phyloP scores from a whole-genome alignment of 1,284 basidiomycete genomes.

The Marasmius sp. region DNA sequence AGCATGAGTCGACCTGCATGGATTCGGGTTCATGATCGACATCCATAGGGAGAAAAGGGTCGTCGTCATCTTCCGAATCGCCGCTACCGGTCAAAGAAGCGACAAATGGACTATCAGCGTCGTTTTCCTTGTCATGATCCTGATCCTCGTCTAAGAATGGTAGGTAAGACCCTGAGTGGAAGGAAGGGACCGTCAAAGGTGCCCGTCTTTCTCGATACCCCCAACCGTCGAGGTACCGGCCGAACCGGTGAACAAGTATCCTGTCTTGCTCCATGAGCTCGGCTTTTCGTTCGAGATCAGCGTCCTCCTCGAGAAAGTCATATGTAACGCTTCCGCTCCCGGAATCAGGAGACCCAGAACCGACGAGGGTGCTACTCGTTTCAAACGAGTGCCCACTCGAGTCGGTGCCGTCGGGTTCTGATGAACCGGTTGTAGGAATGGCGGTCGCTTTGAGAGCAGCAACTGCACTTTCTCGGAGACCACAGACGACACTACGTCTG shows the following conservation, averaged over 20 bases:
- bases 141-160: background rate
- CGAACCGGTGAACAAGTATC: background rate
- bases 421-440: background rate
- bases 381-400: background rate
- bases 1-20: background rate
- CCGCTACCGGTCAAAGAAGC: background rate
- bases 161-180: background rate
- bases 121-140: background rate
- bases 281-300: background rate
- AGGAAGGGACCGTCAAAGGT: background rate
- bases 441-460: background rate
- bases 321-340: background rate
- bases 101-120: background rate
- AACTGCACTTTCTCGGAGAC: background rate
- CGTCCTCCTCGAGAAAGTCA: background rate
- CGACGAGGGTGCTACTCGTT: background rate
- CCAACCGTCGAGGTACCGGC: slow-evolving; percentile 1
- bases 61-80: background rate
- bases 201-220: background rate
- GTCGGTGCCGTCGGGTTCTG: background rate
- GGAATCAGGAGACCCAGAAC: background rate
- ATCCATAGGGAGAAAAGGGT: background rate
- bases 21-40: background rate
- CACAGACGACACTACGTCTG: background rate
- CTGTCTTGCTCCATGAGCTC: slow-evolving; percentile 1